Evolutionary conservation across 176 grass and related monocot species (phyloP).

Genomic region (Pharus latifolius): DNA sequence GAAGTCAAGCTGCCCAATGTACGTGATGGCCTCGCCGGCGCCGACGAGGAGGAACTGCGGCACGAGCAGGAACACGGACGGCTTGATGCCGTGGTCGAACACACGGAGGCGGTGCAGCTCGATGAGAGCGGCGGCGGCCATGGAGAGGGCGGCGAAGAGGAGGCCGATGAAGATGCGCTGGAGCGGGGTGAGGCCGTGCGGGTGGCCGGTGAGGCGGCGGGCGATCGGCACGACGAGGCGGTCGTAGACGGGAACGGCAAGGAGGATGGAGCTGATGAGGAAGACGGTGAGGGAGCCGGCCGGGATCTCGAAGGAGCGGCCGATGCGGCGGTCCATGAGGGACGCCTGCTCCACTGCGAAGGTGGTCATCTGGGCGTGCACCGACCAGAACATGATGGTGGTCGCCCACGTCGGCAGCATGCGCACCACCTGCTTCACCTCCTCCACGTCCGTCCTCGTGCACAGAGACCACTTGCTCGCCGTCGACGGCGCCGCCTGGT

Average conservation of each 20-base stretch:
- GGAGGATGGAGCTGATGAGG: conserved; percentile 86
- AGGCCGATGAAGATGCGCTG: conserved; percentile 77
- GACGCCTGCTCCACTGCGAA: conserved; percentile 80
- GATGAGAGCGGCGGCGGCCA: conserved; percentile 50
- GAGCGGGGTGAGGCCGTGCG: conserved; percentile 67
- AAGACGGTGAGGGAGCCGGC: conserved; percentile 90
- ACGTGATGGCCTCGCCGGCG: conserved; percentile 89
- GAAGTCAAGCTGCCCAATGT: conserved; percentile 94
- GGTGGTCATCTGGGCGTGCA: conserved; percentile 94
- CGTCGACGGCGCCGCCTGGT: not conserved
- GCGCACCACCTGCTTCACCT: conserved; percentile 69
- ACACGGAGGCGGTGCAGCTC: conserved; percentile 42
- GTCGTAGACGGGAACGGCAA: conserved; percentile 84
- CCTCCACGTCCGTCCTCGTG: conserved; percentile 68
- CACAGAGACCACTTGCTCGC: conserved; percentile 31
- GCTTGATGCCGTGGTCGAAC: not conserved
- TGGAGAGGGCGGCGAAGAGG: conserved; percentile 57
- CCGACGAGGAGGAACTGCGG: conserved; percentile 93
- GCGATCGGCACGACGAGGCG: conserved; percentile 40
- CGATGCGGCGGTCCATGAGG: conserved; percentile 66
- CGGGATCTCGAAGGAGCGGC: conserved; percentile 59
- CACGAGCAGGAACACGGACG: conserved; percentile 74
- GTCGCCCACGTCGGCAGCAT: conserved; percentile 76
- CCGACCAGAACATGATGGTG: conserved; percentile 85
- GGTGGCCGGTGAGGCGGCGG: conserved; percentile 48